phyloP scores from a whole-genome alignment of 345 rosid species.

The Salix exigua region DNA sequence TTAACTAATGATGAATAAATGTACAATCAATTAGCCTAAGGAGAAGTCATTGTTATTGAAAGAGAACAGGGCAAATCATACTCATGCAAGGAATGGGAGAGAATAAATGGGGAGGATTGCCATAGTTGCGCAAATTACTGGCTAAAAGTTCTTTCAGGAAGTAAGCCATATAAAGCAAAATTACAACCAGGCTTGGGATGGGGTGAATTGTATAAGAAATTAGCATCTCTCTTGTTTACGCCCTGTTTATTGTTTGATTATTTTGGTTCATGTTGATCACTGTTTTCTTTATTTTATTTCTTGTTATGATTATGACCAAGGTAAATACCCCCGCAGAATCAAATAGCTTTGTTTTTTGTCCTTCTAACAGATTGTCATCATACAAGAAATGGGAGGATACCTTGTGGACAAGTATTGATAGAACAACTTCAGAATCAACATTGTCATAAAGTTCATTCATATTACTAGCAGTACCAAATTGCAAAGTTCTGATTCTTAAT shows the following conservation, averaged over 20 bases:
- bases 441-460: conserved; percentile 73
- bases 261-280: neutral
- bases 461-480: conserved; percentile 68
- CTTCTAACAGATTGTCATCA: neutral
- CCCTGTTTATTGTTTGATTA: neutral
- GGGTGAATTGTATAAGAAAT: neutral
- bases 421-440: conserved; percentile 82
- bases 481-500: conserved; percentile 85
- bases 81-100: neutral
- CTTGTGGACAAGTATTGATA: conserved; percentile 90
- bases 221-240: neutral
- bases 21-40: neutral
- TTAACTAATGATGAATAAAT: neutral
- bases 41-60: neutral
- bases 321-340: neutral
- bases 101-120: neutral
- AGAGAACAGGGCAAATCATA: neutral
- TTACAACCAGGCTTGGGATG: neutral
- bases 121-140: neutral
- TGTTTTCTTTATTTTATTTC: neutral
- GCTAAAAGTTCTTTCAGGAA: neutral
- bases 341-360: neutral
- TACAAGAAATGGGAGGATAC: conserved; percentile 28
- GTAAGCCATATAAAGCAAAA: neutral
- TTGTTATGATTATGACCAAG: neutral